Evolutionary conservation across 345 rosid species (phyloP), one percentile per base, ranked within the genome.

Genomic region (Brassica rapa): DNA sequence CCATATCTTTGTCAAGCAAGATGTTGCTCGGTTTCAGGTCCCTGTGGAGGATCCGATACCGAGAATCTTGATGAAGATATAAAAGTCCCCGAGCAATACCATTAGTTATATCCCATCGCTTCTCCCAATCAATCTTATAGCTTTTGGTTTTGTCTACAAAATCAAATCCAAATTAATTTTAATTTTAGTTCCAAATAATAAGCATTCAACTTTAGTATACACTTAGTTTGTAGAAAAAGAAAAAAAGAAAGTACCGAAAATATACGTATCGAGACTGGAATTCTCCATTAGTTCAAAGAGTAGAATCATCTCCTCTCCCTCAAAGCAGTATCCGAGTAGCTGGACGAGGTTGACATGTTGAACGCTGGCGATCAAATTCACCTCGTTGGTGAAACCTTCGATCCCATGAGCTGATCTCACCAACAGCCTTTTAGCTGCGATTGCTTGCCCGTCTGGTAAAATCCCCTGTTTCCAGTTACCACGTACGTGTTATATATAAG

Each of bases 21-120:
- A 63, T 63, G 14, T 63, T 63, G 33, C 25, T 63, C 1, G 33
- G 37, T 4, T 63, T 63, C 16, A 63, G 1, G 8, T 64, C 68
- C 10, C 68, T 8, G 4, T 64, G 68, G 27, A 64, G 37, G 27
- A 64, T 64, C 14, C 49, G 25, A 16, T 1, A 33, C 25, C 49
- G 46, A 8, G 68, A 64, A 35, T 64, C 68, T 39, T 66, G 55
- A 30, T 66, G 70, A 39, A 66, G 70, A 11, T 66, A 66, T 21
- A 19, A 16, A 10, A 66, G 30, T 23, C 70, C 70, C 1, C 55
- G 43, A 37, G 70, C 55, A 23, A 66, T 66, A 2, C 30, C 70
- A 10, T 39, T 39, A 0, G 9, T 16, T 1, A 66, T 66, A 6
- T 1, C 15, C 4, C 11, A 8, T 39, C 70, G 51, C 55, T 35